phyloP scores from a whole-genome alignment of 2,329 filamentous ascomycete species.

The Gnomoniopsis smithogilvyi region DNA sequence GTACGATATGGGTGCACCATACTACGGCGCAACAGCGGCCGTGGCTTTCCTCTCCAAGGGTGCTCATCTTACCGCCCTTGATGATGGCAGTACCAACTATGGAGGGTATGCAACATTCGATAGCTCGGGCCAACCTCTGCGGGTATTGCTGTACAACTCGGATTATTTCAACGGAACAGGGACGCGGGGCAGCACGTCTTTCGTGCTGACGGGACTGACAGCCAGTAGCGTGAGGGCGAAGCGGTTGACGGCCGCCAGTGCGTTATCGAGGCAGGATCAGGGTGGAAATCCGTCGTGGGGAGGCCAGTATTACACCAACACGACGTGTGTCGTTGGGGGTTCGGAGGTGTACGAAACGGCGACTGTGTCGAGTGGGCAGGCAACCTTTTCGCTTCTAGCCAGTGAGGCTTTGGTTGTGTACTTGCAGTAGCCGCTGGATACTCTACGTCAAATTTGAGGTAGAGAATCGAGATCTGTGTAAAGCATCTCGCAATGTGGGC shows the following conservation, averaged over 20 bases:
- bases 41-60: conserved; percentile 42
- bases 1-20: conserved; percentile 47
- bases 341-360: conserved; percentile 35
- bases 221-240: conserved; percentile 35
- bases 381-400: conserved; percentile 38
- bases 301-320: conserved; percentile 43
- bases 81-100: conserved; percentile 38
- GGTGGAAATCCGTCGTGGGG: conserved; percentile 40
- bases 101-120: conserved; percentile 45
- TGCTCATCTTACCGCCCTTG: conserved; percentile 41
- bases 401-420: conserved; percentile 48
- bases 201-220: conserved; percentile 39
- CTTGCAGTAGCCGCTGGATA: conserved; percentile 27
- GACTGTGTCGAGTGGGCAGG: conserved; percentile 31
- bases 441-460: background rate
- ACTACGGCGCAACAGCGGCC: conserved; percentile 49
- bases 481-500: too few relatives aligned
- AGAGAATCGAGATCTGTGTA: too few relatives aligned
- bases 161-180: conserved; percentile 36
- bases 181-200: conserved; percentile 33
- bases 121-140: conserved; percentile 31
- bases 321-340: conserved; percentile 40
- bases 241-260: conserved; percentile 41
- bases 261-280: conserved; percentile 40
- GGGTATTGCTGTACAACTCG: conserved; percentile 43